Evolutionary conservation across 2,329 filamentous ascomycete genomes (phyloP), one percentile per base, ranked within the genome.

Genomic region (Aspergillus sp.): DNA sequence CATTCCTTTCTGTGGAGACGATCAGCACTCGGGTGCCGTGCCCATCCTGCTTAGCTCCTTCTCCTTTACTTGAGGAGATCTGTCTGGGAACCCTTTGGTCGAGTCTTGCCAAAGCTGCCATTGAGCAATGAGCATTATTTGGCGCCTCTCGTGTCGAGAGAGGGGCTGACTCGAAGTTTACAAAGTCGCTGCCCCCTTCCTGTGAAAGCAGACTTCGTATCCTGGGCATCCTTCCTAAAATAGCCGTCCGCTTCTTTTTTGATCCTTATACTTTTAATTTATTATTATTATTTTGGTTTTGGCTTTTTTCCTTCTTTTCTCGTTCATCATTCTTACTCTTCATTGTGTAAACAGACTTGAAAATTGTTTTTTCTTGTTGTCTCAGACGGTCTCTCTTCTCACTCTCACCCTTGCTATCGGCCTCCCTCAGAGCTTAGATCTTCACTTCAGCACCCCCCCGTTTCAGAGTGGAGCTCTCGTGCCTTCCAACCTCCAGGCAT

Each of bases 11-110:
- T 54, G 65, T 66, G 65, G 65, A 58, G 65, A 59, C 57, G 65
- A 67, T 67, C 64, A 61, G 60, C 65, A 60, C 53, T 65, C 62
- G 57, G 62, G 44, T 65, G 61, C 65, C 62, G 62, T 60, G 62
- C 62, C 57, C 58, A 52, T 55, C 55, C 58, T 47, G 56, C 56
- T 53, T 64, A 54, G 50, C 58, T 44, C 43, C 48, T 41, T 50
- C 56, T 57, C 55, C 50, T 59, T 59, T 58, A 52, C 61, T 58
- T 52, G 54, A 62, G 56, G 40, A 44, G 61, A 60, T 53, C 56
- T 50, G 59, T 60, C 47, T 48, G 37, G 17, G 7, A 43, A 37
- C 9, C 8, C 17, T 53, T 25, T 46, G 41, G 41, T 41, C 43
- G 44, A 53, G 31, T 14, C n/a, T 55, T 43, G 49, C 37, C 23